Evolutionary conservation across 176 grass and related monocot genomes (phyloP), one percentile per base, ranked within the genome.

Genomic region (Cocos nucifera): DNA sequence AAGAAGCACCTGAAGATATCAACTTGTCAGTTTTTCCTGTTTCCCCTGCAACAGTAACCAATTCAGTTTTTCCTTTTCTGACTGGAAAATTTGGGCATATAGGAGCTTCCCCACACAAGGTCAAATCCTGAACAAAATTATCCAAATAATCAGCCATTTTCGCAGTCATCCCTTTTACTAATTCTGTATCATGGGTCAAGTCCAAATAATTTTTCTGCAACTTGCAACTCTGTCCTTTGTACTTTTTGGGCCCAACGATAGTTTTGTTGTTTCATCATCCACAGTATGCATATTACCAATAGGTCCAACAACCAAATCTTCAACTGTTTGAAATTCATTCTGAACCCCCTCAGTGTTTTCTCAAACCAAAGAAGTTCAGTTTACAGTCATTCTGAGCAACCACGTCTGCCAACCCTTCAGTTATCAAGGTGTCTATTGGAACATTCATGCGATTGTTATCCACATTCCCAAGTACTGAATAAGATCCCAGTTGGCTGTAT

Each of bases 281-380:
- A 64, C 56, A 19, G 57, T 39, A 17, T 30, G 19, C 25, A 22
- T 20, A 68, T 19, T 32, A 48, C 59, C 58, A 51, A 63, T 8
- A 68, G 53, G 35, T 23, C 29, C 49, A 7, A 27, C 58, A 50
- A 32, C 48, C 19, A 21, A 60, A 19, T 29, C 66, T 49, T 49
- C 65, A 56, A 81, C 63, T 76, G 12, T 19, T 61, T 50, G 53
- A 51, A 35, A 57, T 58, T 19, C 64, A 17, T 69, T 50, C 62
- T 50, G 22, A 64, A 51, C 39, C 21, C 50, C 19, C 44, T 50
- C 23, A 22, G 62, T 50, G n/a, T 20, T 49, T 49, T 49, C 39
- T 30, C 44, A 63, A 20, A 51, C 6, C 2, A 44, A 44, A 44
- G 35, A 9, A 44, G 35, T 44, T 44, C 35, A 44, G 35, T 12